A percentile compares a stretch with the other conserved stretches of the same genome.
Evolutionary conservation across 2,329 filamentous ascomycete species (phyloP).

Genomic region (Hypoxylon rubiginosum): DNA sequence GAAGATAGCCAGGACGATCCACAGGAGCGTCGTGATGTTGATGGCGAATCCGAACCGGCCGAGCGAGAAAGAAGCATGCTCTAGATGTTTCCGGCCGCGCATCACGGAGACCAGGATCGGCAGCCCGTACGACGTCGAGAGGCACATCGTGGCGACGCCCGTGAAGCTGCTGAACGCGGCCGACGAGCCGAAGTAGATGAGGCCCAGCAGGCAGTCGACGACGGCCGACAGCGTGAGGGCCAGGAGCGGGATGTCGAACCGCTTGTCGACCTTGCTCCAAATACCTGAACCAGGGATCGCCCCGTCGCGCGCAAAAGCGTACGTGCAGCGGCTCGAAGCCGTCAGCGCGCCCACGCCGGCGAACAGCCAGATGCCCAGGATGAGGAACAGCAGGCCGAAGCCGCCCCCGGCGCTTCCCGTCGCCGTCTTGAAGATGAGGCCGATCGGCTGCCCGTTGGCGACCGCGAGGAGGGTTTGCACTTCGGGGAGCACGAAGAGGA

Average conservation of each 20-base stretch:
- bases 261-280: constrained; percentile 75
- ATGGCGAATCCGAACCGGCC: constrained; percentile 77
- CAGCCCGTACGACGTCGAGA: constrained; percentile 80
- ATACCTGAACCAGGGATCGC: constrained; percentile 78
- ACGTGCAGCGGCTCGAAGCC: constrained; percentile 79
- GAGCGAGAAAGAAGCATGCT: constrained; percentile 75
- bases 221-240: constrained; percentile 76
- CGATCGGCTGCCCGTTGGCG: constrained; percentile 81
- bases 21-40: constrained; percentile 76
- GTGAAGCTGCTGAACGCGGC: constrained; percentile 86
- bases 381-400: constrained; percentile 80
- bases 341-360: constrained; percentile 82
- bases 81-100: constrained; percentile 74
- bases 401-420: constrained; percentile 80
- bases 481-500: constrained; percentile 81
- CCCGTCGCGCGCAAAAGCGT: constrained; percentile 81
- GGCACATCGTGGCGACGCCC: constrained; percentile 82
- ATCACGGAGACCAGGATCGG: constrained; percentile 80
- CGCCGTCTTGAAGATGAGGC: constrained; percentile 79
- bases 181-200: constrained; percentile 83
- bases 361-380: constrained; percentile 82
- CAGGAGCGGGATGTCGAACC: constrained; percentile 77
- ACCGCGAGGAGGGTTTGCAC: constrained; percentile 73
- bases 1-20: constrained; percentile 78
- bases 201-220: constrained; percentile 78